These are phyloP conservation scores for Hypoxylon perforatum DNA, from an alignment of 495 filamentous ascomycete species.

Conservation along the genomic window DNA sequence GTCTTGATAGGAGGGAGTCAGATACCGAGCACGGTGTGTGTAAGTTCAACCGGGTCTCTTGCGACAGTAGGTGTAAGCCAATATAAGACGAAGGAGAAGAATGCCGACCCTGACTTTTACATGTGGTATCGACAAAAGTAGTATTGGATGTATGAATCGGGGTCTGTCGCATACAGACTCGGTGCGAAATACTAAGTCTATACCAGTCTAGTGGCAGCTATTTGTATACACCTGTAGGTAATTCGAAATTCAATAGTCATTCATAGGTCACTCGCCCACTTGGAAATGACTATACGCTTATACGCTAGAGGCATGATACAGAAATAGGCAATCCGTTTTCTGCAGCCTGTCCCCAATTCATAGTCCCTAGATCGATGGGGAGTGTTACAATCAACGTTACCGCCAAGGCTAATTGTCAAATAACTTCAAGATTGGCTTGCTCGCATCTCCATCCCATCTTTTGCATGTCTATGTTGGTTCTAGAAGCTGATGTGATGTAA, in stretches of 20 bases:
- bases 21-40: not conserved
- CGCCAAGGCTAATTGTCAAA: slow-evolving; percentile 17
- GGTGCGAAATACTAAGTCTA: not conserved
- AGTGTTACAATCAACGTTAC: slow-evolving; percentile 30
- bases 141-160: not conserved
- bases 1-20: not conserved
- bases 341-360: slow-evolving; percentile 3
- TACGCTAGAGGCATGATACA: not conserved
- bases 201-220: not conserved
- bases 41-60: not conserved
- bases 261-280: slow-evolving; percentile 19
- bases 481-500: slow-evolving; percentile 7
- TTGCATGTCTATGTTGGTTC: slow-evolving; percentile 6
- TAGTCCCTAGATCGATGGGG: slow-evolving; percentile 8
- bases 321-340: slow-evolving; percentile 5
- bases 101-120: slow-evolving; percentile 13
- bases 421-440: not conserved
- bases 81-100: slow-evolving; percentile 1
- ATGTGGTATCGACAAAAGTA: slow-evolving; percentile 17
- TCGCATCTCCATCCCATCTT: not conserved
- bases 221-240: not conserved
- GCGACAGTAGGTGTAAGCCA: slow-evolving; percentile 2
- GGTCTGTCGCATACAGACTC: not conserved
- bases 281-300: not conserved
- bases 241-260: slow-evolving; percentile 22